Conservation (phyloP, 2,329 filamentous ascomycete genomes). For the Trichoderma sp. region DNA sequence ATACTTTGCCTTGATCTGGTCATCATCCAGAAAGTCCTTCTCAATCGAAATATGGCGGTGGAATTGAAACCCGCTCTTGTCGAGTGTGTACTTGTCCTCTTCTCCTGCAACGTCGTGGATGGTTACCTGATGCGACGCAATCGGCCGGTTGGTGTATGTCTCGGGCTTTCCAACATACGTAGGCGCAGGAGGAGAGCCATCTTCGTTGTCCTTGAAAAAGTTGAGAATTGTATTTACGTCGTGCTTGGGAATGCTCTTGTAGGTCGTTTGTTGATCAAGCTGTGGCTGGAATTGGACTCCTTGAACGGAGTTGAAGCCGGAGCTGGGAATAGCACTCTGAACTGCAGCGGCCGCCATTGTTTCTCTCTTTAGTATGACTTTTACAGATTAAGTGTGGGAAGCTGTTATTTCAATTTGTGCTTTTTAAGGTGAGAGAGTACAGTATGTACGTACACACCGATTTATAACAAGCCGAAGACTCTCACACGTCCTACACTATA, state of each 20-base stretch:
- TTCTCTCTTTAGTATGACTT: not conserved
- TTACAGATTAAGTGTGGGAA: not conserved
- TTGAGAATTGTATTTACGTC: constrained; percentile 41
- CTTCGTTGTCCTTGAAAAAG: constrained; percentile 44
- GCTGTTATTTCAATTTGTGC: not conserved
- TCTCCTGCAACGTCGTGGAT: constrained; percentile 40
- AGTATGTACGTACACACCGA: not conserved
- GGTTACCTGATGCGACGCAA: constrained; percentile 31
- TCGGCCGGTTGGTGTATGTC: constrained; percentile 35
- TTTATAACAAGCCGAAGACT: not conserved
- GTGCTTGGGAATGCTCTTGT: constrained; percentile 21
- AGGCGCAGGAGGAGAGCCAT: constrained; percentile 42
- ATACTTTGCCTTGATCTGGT: constrained; percentile 63
- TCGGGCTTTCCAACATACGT: constrained; percentile 39
- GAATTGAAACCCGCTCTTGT: constrained; percentile 42
- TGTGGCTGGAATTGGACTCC: constrained; percentile 17
- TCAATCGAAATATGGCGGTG: constrained; percentile 34
- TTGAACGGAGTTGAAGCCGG: constrained; percentile 17
- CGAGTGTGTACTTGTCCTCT: constrained; percentile 41
- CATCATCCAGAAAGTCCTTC: constrained; percentile 53
- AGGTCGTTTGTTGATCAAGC: not conserved
- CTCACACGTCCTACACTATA: not conserved
- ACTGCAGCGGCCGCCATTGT: constrained; percentile 31
- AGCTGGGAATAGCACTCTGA: constrained; percentile 21
- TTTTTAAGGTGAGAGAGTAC: not conserved